These are phyloP conservation scores for Pichia sp. DNA, from an alignment of 1,139 yeast species.

Conservation along the genomic window DNA sequence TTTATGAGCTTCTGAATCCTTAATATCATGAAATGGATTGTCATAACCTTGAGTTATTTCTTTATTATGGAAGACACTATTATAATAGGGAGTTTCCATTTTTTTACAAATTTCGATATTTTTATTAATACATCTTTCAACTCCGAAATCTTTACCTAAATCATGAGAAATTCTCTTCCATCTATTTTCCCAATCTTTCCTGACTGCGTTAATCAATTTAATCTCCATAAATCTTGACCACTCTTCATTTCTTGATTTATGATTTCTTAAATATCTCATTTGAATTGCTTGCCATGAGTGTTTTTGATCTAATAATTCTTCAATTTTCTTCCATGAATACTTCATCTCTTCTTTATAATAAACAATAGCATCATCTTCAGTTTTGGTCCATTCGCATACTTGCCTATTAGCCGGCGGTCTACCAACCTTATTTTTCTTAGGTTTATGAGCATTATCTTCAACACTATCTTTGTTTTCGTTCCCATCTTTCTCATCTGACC, in stretches of 20 bases:
- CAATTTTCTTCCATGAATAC: conserved; percentile 35
- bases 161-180: conserved; percentile 32
- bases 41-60: conserved; percentile 23
- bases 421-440: neutral
- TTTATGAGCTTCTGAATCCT: conserved; percentile 27
- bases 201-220: conserved; percentile 27
- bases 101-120: conserved; percentile 27
- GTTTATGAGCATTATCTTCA: neutral
- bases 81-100: conserved; percentile 23
- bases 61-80: conserved; percentile 23
- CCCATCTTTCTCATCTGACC: neutral
- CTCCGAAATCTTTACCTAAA: conserved; percentile 24
- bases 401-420: neutral
- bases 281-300: conserved; percentile 41
- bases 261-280: conserved; percentile 37
- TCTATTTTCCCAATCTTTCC: conserved; percentile 36
- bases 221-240: conserved; percentile 31
- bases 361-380: conserved; percentile 34
- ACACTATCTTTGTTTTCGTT: neutral
- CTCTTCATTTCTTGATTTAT: conserved; percentile 31
- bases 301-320: conserved; percentile 28
- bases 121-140: conserved; percentile 26
- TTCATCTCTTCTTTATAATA: conserved; percentile 33
- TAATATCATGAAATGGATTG: conserved; percentile 24
- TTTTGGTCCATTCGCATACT: conserved; percentile 29